A percentile compares a stretch with the other conserved stretches of the same genome.
Conservation (phyloP, 2,329 filamentous ascomycete genomes). For the Cladosporium sp. region DNA sequence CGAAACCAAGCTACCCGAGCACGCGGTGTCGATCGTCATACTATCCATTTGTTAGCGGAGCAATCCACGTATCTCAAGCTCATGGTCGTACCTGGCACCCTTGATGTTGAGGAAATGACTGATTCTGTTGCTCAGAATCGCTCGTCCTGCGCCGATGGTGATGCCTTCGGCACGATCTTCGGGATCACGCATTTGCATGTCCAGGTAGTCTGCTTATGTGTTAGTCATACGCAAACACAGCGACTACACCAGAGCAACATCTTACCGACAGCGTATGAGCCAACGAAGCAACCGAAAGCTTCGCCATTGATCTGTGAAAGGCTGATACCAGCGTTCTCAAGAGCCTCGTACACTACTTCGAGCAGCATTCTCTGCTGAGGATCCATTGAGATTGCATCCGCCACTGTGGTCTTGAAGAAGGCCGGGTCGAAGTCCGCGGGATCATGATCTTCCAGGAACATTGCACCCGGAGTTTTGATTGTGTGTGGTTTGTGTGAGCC, state of each 20-base stretch:
- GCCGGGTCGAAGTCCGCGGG: slow-evolving; percentile 28
- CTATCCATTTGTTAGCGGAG: neutral
- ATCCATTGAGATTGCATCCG: slow-evolving; percentile 30
- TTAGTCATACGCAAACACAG: neutral
- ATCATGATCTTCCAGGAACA: neutral
- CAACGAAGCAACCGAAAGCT: too few relatives aligned
- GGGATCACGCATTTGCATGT: neutral
- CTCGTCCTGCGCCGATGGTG: neutral
- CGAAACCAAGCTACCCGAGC: neutral
- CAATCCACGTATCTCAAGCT: neutral
- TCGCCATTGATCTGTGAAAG: too few relatives aligned
- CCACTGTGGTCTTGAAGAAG: slow-evolving; percentile 31
- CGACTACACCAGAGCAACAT: neutral
- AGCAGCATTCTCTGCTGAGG: too few relatives aligned
- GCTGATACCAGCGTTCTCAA: too few relatives aligned
- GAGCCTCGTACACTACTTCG: too few relatives aligned
- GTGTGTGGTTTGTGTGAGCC: neutral
- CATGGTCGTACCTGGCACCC: neutral
- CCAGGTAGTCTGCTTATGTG: neutral
- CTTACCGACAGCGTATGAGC: neutral
- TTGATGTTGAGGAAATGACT: slow-evolving; percentile 4
- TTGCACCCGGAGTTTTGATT: neutral
- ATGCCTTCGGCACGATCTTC: neutral
- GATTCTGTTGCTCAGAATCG: neutral
- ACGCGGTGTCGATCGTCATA: neutral